phyloP scores from a whole-genome alignment of 1,284 basidiomycete species.

The Ceratobasidium sp. region DNA sequence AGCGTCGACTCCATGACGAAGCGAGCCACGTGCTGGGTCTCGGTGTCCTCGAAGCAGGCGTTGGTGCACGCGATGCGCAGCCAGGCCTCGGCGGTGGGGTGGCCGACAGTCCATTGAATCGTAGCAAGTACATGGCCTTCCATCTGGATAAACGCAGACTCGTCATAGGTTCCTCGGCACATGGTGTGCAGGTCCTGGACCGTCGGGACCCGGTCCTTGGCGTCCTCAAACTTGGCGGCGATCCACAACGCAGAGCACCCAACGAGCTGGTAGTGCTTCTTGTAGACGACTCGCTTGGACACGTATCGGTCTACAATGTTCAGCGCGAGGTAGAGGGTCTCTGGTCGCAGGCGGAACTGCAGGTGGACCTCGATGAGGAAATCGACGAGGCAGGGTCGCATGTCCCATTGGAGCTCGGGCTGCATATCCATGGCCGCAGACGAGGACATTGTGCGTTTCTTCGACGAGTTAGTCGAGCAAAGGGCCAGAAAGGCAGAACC shows the following conservation, averaged over 20 bases:
- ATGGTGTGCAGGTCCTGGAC: constrained; percentile 93
- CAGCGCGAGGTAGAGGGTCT: constrained; percentile 97
- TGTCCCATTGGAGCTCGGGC: constrained; percentile 95
- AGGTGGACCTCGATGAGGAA: constrained; percentile 99
- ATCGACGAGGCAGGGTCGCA: constrained; percentile 99
- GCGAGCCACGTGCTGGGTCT: constrained; percentile 91
- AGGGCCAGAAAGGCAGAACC: constrained; percentile 49
- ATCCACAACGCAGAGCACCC: constrained; percentile 99
- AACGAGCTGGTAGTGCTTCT: constrained; percentile 99
- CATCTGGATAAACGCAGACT: constrained; percentile 96
- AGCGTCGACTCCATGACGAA: constrained; percentile 99
- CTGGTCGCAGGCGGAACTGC: constrained; percentile 93
- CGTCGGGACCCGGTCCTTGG: constrained; percentile 96
- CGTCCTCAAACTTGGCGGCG: constrained; percentile 98
- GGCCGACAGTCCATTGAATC: constrained; percentile 96
- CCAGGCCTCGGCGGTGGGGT: constrained; percentile 98
- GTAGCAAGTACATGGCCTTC: constrained; percentile 96
- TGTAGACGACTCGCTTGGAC: constrained; percentile 96
- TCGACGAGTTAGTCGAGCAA: constrained; percentile 34
- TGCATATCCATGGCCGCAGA: constrained; percentile 98
- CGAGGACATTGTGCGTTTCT: constrained; percentile 87
- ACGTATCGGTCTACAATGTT: constrained; percentile 99
- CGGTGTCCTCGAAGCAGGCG: constrained; percentile 77
- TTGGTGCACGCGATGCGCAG: constrained; percentile 65
- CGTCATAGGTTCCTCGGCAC: constrained; percentile 94